phyloP scores from a whole-genome alignment of 164 flowering plant species.

The Aristolochia californica region DNA sequence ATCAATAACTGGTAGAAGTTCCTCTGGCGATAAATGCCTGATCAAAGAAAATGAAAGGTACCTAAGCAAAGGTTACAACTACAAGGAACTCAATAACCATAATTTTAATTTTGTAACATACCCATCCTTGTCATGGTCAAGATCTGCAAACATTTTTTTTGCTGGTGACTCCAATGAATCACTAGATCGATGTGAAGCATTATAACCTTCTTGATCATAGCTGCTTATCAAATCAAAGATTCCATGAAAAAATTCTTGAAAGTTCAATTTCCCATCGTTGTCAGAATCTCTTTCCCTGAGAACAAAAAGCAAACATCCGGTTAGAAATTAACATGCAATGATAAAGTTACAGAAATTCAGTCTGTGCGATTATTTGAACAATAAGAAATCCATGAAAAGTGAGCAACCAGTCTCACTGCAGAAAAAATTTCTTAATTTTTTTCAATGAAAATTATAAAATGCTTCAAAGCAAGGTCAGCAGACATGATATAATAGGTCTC shows the following conservation, averaged over 20 bases:
- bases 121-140: constrained; percentile 91
- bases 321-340: not conserved
- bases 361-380: too few species aligned
- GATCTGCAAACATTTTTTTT: constrained; percentile 50
- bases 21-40: constrained; percentile 62
- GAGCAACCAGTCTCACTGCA: too few species aligned
- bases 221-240: constrained; percentile 84
- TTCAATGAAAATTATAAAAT: too few species aligned
- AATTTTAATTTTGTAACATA: constrained; percentile 11
- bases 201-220: constrained; percentile 64
- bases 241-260: constrained; percentile 89
- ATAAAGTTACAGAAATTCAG: too few species aligned
- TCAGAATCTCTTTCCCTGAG: constrained; percentile 86
- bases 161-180: constrained; percentile 67
- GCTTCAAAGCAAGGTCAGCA: too few species aligned
- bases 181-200: constrained; percentile 37
- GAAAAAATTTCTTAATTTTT: too few species aligned
- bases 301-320: constrained; percentile 6
- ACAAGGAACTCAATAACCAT: not conserved
- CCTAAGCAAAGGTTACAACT: not conserved
- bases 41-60: not conserved
- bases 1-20: constrained; percentile 62
- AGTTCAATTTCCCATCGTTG: constrained; percentile 82
- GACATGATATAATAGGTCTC: too few species aligned
- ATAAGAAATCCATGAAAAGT: too few species aligned